Base-by-base conservation (phyloP, 257 asterid species). In the Phtheirospermum japonicum region DNA sequence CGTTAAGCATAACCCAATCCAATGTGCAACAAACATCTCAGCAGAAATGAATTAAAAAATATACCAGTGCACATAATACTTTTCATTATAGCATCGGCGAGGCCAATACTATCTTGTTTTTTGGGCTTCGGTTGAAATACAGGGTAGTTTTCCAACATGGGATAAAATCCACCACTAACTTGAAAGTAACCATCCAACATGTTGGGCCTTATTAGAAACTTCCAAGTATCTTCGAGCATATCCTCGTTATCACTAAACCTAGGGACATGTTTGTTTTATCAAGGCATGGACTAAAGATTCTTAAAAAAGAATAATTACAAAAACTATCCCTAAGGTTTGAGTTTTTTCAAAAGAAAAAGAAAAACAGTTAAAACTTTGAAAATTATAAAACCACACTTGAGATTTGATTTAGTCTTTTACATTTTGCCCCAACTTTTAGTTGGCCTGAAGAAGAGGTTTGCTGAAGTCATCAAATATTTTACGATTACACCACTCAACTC, bases 81-180 rank as follows among this genome's bases (percentile, higher is more conserved):
- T 77, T 92, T 89, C 30, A 95, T 71, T 65, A 92, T 89, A 72
- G 99, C 97, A 77, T 92, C 97, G 9, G 97, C 97, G 68, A 92
- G 89, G 57, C 97, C 99, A 60, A 85, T 86, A 33, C 2, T 80
- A 57, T 92, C 99, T 71, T 89, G 91, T 46, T 81, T 92, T 69
- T 82, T 86, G 48, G 93, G 95, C 71, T 74, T 83, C 20, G 93
- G 57, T 26, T 82, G 97, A 71, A 77, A 82, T 62, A 79, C 18
- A 30, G 95, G 97, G 80, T 83, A 89, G 74, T 69, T 89, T 61
- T 92, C 99, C 96, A 95, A 89, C 96, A 87, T 85, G 16, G 97
- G 91, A 51, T 33, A 89, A 73, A 64, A 74, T 59, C 83, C 86
- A 72, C 79, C 58, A 68, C 64, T 70, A 45, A 88, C 77, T 54